Evolutionary conservation across 2,329 filamentous ascomycete species (phyloP).

Genomic region (Pseudogymnoascus sp.): DNA sequence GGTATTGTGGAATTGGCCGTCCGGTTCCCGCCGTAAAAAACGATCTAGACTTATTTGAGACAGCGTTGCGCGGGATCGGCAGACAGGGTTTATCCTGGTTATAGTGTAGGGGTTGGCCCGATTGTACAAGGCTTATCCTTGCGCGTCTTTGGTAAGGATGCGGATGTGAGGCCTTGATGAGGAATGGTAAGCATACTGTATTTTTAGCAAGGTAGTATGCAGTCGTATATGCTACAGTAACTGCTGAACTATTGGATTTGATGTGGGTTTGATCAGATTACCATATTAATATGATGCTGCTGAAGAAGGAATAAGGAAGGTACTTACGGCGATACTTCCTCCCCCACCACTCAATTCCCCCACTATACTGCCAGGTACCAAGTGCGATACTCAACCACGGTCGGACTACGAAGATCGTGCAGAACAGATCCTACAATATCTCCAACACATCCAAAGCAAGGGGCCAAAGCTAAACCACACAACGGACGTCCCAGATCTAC

Average conservation of each 20-base stretch:
- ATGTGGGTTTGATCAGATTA: neutral
- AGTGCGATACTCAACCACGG: neutral
- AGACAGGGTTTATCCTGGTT: neutral
- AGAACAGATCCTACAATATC: slow-evolving; percentile 2
- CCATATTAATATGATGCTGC: neutral
- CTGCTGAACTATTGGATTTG: neutral
- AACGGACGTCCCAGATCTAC: neutral
- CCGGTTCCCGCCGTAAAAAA: neutral
- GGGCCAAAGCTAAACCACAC: neutral
- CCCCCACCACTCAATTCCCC: neutral
- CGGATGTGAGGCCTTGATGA: neutral
- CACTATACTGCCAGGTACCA: neutral
- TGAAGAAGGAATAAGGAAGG: neutral
- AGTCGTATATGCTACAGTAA: neutral
- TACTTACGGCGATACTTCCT: neutral
- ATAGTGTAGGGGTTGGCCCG: neutral
- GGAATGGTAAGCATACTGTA: neutral
- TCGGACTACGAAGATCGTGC: neutral
- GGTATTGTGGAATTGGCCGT: neutral
- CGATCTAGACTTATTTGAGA: neutral
- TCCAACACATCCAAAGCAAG: neutral
- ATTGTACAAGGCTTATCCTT: too few species aligned
- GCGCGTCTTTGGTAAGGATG: neutral
- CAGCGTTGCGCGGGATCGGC: neutral
- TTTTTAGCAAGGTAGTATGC: neutral